Evolutionary conservation across 192 early-diverging fungal genomes (phyloP).

Genomic region (Coemansia sp.): DNA sequence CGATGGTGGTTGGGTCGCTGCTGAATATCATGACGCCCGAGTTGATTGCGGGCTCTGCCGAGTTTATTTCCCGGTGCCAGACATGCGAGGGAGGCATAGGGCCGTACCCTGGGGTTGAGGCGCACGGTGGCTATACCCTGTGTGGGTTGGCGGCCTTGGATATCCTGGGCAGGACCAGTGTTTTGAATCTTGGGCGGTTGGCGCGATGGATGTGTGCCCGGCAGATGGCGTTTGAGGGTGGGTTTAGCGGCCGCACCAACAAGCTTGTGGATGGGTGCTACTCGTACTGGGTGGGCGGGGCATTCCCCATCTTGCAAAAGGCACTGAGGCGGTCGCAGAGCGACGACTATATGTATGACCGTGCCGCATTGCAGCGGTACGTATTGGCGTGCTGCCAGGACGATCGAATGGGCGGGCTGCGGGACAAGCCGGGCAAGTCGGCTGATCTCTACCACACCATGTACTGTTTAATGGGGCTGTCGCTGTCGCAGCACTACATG

Average conservation of each 20-base stretch:
- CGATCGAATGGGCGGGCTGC: slow-evolving; percentile 61
- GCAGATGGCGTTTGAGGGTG: slow-evolving; percentile 90
- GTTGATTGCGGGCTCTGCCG: slow-evolving; percentile 55
- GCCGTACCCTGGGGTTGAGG: slow-evolving; percentile 74
- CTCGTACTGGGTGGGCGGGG: slow-evolving; percentile 90
- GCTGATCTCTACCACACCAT: slow-evolving; percentile 94
- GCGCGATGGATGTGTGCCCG: slow-evolving; percentile 64
- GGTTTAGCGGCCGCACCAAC: slow-evolving; percentile 93
- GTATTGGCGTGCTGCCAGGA: slow-evolving; percentile 82
- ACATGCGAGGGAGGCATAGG: slow-evolving; percentile 93
- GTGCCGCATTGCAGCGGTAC: slow-evolving; percentile 78
- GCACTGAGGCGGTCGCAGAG: slow-evolving; percentile 51
- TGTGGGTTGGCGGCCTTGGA: slow-evolving; percentile 86
- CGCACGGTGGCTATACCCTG: slow-evolving; percentile 93
- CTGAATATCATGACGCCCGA: slow-evolving; percentile 81
- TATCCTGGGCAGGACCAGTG: slow-evolving; percentile 60
- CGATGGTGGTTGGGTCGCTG: slow-evolving; percentile 66
- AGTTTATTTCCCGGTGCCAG: slow-evolving; percentile 76
- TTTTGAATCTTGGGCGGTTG: slow-evolving; percentile 58
- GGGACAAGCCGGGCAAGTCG: slow-evolving; percentile 89
- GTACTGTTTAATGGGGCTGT: slow-evolving; percentile 84
- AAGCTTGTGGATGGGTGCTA: slow-evolving; percentile 99
- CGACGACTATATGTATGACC: slow-evolving; percentile 39
- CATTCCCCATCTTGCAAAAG: slow-evolving; percentile 58
- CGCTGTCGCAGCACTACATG: slow-evolving; percentile 73